Conservation (phyloP, 192 early-diverging fungal species). For the Gamsiella multidivaricata region DNA sequence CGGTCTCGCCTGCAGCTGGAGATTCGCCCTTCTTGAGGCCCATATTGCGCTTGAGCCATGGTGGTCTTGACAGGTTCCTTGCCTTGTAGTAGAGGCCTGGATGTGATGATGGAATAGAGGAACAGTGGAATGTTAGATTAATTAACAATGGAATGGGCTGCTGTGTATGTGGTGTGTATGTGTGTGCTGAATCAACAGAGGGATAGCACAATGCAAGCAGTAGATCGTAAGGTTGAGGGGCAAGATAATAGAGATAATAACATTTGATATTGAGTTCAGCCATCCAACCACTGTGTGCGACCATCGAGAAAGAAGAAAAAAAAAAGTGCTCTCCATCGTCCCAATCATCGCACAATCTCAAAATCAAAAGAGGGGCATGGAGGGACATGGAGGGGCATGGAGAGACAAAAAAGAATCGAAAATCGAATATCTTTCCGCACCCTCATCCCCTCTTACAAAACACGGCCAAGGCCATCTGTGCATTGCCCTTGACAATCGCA, state of each 20-base stretch:
- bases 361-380: neutral
- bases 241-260: neutral
- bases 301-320: too few species aligned
- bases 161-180: too few species aligned
- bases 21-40: constrained; percentile 51
- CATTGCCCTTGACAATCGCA: too few species aligned
- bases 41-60: constrained; percentile 65
- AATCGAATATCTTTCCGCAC: constrained; percentile 3
- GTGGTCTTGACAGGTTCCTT: constrained; percentile 63
- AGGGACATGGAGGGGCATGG: neutral
- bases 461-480: neutral
- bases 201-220: neutral
- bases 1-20: constrained; percentile 34
- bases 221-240: neutral
- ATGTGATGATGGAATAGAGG: neutral
- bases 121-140: neutral
- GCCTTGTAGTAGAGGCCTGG: constrained; percentile 66
- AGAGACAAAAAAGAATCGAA: neutral
- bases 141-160: too few species aligned
- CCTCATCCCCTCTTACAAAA: neutral
- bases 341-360: constrained; percentile 27
- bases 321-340: neutral
- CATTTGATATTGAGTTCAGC: constrained; percentile 15
- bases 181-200: too few species aligned
- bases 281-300: constrained; percentile 26